phyloP scores from a whole-genome alignment of 2,329 filamentous ascomycete genomes.

The Thielaviopsis euricoi region DNA sequence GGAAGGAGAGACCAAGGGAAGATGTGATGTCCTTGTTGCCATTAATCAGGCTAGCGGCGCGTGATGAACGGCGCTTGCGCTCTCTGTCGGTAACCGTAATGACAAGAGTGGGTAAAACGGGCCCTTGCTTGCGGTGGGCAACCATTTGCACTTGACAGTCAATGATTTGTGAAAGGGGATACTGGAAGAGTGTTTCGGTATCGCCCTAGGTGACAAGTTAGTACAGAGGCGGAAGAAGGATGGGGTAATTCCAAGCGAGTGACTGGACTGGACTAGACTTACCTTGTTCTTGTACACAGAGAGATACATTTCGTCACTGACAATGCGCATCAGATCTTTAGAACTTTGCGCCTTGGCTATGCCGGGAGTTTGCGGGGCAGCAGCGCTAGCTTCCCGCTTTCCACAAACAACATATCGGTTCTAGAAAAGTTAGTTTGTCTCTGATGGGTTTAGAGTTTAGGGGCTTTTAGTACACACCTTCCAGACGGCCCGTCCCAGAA shows the following conservation, averaged over 20 bases:
- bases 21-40: slow-evolving; percentile 27
- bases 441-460: background rate
- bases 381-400: slow-evolving; percentile 10
- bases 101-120: slow-evolving; percentile 41
- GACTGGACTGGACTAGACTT: slow-evolving; percentile 11
- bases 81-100: slow-evolving; percentile 43
- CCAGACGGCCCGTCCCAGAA: slow-evolving; percentile 34
- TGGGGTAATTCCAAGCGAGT: background rate
- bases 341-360: slow-evolving; percentile 25
- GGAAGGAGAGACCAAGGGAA: slow-evolving; percentile 38
- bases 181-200: slow-evolving; percentile 35
- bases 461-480: slow-evolving; percentile 24
- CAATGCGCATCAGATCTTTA: slow-evolving; percentile 12
- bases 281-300: slow-evolving; percentile 42
- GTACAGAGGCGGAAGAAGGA: background rate
- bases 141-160: slow-evolving; percentile 43
- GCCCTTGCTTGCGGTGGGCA: slow-evolving; percentile 44
- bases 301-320: slow-evolving; percentile 25
- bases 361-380: slow-evolving; percentile 19
- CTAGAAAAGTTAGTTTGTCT: slow-evolving; percentile 20
- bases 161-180: slow-evolving; percentile 33
- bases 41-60: slow-evolving; percentile 38
- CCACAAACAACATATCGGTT: slow-evolving; percentile 43
- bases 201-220: slow-evolving; percentile 27
- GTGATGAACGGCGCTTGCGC: slow-evolving; percentile 47